phyloP scores from a whole-genome alignment of 2,329 filamentous ascomycete species.

The Pseudocercospora pini-densiflorae region DNA sequence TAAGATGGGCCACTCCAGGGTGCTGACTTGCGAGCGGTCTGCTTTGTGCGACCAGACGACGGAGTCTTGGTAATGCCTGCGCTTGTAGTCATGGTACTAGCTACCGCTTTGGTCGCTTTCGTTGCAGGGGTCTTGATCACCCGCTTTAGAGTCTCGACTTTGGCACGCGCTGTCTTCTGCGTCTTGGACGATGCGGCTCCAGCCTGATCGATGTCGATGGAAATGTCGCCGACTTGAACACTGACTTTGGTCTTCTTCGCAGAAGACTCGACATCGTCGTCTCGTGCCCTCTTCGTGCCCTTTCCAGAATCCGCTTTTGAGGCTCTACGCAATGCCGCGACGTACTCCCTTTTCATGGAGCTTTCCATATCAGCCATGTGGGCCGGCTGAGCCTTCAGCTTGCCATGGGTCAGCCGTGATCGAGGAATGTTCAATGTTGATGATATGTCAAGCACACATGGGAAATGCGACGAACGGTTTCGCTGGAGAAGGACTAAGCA shows the following conservation, averaged over 20 bases:
- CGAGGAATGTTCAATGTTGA: too few species aligned
- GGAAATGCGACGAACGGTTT: background rate
- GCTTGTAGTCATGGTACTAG: background rate
- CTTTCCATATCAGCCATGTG: slow-evolving; percentile 56
- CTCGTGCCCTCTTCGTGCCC: slow-evolving; percentile 31
- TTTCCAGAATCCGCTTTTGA: slow-evolving; percentile 34
- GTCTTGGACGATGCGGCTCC: slow-evolving; percentile 13
- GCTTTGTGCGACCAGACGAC: slow-evolving; percentile 5
- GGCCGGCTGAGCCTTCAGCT: slow-evolving; percentile 53
- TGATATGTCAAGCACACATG: background rate
- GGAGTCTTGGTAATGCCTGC: slow-evolving; percentile 2
- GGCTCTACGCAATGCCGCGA: slow-evolving; percentile 54
- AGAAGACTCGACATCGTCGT: slow-evolving; percentile 24
- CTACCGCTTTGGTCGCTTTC: background rate
- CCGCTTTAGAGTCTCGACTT: background rate
- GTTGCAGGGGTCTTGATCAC: background rate
- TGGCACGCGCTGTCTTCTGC: slow-evolving; percentile 10
- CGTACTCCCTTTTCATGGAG: slow-evolving; percentile 63
- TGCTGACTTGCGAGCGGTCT: slow-evolving; percentile 17
- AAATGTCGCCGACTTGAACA: slow-evolving; percentile 31
- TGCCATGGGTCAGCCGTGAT: slow-evolving; percentile 55
- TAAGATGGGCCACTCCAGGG: background rate
- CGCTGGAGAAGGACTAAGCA: too few species aligned
- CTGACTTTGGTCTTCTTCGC: slow-evolving; percentile 36
- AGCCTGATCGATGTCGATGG: slow-evolving; percentile 34